Base-by-base conservation (phyloP, 768 basidiomycete genomes). In the Suillus variegatus region DNA sequence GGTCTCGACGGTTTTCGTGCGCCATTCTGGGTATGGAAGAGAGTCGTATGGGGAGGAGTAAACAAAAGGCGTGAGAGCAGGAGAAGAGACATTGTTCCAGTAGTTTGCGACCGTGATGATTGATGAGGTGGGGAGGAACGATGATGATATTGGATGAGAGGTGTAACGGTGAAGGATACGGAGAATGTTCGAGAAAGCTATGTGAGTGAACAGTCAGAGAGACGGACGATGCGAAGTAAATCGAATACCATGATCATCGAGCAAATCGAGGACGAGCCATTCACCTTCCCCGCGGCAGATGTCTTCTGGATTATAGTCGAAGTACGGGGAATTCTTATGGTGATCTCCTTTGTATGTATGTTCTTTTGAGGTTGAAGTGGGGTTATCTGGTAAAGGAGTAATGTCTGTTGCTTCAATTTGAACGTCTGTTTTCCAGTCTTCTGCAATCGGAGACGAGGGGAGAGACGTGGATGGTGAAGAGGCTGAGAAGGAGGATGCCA, bases 21-120 rank as follows among this genome's bases (percentile, higher is more conserved):
- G 83, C 90, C 90, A 92, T 68, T 90, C 89, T 0, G 90, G 90
- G 72, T 88, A 91, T 0, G 83, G 84, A 1, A 88, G 73, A 0
- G 83, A 67, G 62, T 73, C 73, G 28, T 73, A 77, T 14, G 75
- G 73, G n/a, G 70, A 73, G 6, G 73, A 76, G 44, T 72, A 77
- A 18, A 69, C 65, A 3, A 73, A 70, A 14, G 73, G 71, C 3
- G 73, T 75, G 10, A 71, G 69, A 49, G 68, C 63, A 7, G 54
- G 67, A 51, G 64, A 64, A 44, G 68, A 56, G 12, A 61, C 47
- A 46, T 40, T 49, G n/a, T 46, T 49, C 49, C 47, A 13, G 75
- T 76, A 1, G 76, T 67, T 20, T 84, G 78, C 88, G 83, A 90
- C 68, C 83, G 88, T 5, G 84, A 90, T 72, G 82, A 91, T 10